Evolutionary conservation across 139 green algal genomes (phyloP), one percentile per base, ranked within the genome.

Genomic region (Volvox africanus): DNA sequence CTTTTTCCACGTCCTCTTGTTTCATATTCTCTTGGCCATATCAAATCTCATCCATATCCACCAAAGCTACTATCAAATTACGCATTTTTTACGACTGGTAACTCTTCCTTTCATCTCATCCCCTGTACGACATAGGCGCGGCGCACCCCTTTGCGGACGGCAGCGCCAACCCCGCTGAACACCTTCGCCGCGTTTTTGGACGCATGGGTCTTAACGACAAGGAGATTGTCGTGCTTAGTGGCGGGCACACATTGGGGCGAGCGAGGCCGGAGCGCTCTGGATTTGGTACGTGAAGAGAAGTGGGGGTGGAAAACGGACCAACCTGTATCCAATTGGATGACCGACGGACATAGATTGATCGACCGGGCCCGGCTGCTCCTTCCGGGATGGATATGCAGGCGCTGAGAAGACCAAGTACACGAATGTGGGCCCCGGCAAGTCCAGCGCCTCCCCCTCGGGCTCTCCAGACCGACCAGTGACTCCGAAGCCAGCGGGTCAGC

Each of bases 191-290:
- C 76, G 93, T 99, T 79, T 99, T 99, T 91, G 95, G 97, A 89
- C 94, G 97, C 78, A 99, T 99, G 97, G 97, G 97, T 26, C 90
- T 97, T 22, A 94, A 96, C 61, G 96, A 97, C 83, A 93, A 97
- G 87, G 97, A 99, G 88, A 99, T 99, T 75, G 97, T 99, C 69
- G 97, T 96, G 21, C 94, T 99, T 32, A 93, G 71, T 50, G 97
- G 94, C 17, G 97, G 92, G 0, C 97, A 99, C 94, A 95, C 97
- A 1, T 91, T 99, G 50, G 97, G 97, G 2, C 88, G 97, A 24
- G 96, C 95, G 87, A 93, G 98, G 83, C 84, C 93, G 21, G 95
- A 98, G 80, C 93, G 96, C 77, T 97, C 93, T 44, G 97, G 97
- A 12, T 98, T 95, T 83, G 94, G 95, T 93, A 80, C 9, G 83